Conservation (phyloP, 192 early-diverging fungal genomes). For the Thamnidium elegans region DNA sequence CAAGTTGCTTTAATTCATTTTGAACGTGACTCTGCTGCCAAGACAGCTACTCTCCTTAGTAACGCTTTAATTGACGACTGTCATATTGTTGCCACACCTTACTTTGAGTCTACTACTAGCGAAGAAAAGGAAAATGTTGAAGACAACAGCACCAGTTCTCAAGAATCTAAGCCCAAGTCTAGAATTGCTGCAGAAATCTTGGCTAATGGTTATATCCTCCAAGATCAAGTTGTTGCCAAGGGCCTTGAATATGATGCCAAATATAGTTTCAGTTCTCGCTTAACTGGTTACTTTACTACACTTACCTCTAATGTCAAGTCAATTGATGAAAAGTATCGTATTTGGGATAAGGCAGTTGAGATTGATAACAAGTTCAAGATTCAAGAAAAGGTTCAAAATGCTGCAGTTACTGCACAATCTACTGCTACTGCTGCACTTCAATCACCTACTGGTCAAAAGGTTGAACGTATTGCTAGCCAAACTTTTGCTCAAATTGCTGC, state of each 20-base stretch:
- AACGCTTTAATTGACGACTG: conserved; percentile 58
- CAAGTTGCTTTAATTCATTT: conserved; percentile 57
- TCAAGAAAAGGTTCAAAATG: conserved; percentile 50
- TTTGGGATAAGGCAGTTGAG: conserved; percentile 46
- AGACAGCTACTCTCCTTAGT: conserved; percentile 59
- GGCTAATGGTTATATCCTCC: conserved; percentile 64
- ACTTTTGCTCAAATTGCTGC: conserved; percentile 50
- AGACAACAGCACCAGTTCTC: background rate
- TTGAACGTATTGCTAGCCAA: conserved; percentile 40
- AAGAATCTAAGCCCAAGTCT: conserved; percentile 46
- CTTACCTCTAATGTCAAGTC: conserved; percentile 35
- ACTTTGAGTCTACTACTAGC: conserved; percentile 39
- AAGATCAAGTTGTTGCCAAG: conserved; percentile 61
- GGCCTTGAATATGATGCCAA: conserved; percentile 65
- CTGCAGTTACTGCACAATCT: conserved; percentile 43
- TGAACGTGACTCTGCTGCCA: conserved; percentile 57
- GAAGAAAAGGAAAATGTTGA: conserved; percentile 16
- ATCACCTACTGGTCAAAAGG: conserved; percentile 50
- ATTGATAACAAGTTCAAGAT: conserved; percentile 55
- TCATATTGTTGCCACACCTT: conserved; percentile 48
- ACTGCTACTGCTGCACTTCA: conserved; percentile 42
- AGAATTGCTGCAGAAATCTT: conserved; percentile 64
- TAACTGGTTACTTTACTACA: conserved; percentile 32
- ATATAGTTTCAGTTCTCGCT: conserved; percentile 49
- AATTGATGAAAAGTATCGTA: conserved; percentile 54